Evolutionary conservation across 257 asterid genomes (phyloP), one percentile per base, ranked within the genome.

Genomic region (Ballota nigra): DNA sequence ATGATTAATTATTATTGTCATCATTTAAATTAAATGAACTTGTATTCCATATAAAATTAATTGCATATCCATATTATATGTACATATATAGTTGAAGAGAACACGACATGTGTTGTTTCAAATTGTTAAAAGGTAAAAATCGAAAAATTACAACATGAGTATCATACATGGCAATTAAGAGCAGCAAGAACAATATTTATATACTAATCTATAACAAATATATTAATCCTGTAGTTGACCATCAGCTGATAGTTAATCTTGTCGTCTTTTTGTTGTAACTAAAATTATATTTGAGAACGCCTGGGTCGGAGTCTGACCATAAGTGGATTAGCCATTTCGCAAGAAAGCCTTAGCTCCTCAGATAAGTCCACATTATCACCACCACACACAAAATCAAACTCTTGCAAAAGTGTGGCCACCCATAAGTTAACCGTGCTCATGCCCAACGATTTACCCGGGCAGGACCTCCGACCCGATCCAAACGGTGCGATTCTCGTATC

Each of bases 261-360:
- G n/a, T n/a, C n/a, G n/a, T 53, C 7, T 31, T 31, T 5, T 0
- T 47, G 38, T 29, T 29, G 34, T 29, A 29, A 3, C 0, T 29
- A 29, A 29, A 29, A 29, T n/a, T n/a, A n/a, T n/a, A n/a, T n/a
- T n/a, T n/a, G 5, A 8, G 7, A 13, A 15, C 66, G 77, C 70
- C 94, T 79, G 66, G 88, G 81, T 53, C 69, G 85, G 51, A 78
- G 74, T 60, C 57, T 78, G 10, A 88, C 86, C 71, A 26, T 12
- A 0, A 92, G 91, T 2, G 98, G 96, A 49, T 83, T 75, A 36
- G 80, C 92, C 98, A 89, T 92, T 75, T 92, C 95, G 57, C 92
- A 86, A 0, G 94, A 87, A 3, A 87, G 74, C 66, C 71, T 86
- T 3, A 87, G 31, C 15, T 55, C 34, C 71, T 92, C 98, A 0